Conservation (phyloP, 2,329 filamentous ascomycete genomes). For the Calonectria pseudoturangicola region DNA sequence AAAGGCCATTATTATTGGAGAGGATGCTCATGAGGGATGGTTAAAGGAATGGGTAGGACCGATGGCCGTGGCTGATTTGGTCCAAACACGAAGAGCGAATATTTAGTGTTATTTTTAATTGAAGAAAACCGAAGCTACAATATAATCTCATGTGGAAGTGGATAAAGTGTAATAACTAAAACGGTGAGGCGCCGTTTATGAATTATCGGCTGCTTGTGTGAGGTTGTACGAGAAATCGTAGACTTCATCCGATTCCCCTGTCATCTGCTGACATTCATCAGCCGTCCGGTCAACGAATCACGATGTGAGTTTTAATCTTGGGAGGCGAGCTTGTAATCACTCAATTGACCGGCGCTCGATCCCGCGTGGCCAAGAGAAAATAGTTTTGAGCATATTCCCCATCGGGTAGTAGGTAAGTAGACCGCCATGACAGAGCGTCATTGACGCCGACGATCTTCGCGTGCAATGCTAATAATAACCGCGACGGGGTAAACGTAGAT, state of each 20-base stretch:
- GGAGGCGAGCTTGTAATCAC: not conserved
- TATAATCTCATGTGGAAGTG: too few species aligned
- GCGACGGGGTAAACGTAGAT: slow-evolving; percentile 2
- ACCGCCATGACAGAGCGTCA: slow-evolving; percentile 1
- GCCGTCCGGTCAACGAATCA: not conserved
- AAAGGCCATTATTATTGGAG: slow-evolving; percentile 4
- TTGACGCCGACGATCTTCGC: not conserved
- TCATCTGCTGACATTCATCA: not conserved
- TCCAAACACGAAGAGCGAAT: too few species aligned
- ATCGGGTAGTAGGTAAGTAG: not conserved
- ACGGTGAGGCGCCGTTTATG: too few species aligned
- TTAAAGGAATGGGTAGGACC: not conserved
- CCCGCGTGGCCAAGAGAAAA: not conserved
- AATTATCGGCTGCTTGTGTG: too few species aligned
- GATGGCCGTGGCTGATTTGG: too few species aligned
- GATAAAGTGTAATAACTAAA: too few species aligned
- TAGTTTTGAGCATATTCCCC: not conserved
- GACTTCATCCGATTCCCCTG: not conserved
- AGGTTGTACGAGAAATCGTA: not conserved
- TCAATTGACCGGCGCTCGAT: not conserved
- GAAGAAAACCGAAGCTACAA: too few species aligned
- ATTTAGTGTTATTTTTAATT: too few species aligned
- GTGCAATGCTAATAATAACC: slow-evolving; percentile 21
- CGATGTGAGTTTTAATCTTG: not conserved
- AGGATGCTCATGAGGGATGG: not conserved